Evolutionary conservation across 2,329 filamentous ascomycete species (phyloP), one percentile per base, ranked within the genome.

Genomic region (Colletotrichum musae): DNA sequence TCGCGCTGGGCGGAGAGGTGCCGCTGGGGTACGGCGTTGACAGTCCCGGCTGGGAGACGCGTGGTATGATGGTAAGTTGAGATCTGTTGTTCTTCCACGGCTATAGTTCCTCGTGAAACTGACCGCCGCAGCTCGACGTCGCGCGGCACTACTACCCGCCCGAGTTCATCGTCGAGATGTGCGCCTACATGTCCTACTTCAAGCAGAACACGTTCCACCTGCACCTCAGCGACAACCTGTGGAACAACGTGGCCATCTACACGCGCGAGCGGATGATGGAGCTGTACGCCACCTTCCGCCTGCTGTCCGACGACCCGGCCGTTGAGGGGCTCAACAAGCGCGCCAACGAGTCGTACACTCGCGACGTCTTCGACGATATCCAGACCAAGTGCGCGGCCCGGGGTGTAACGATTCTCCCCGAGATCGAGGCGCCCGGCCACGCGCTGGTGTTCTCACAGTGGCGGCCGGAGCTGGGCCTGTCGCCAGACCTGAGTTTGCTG

Each of bases 351-450:
- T 88, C 87, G 0, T 87, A 89, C 53, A 84, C 83, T 0, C 79
- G 80, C 6, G 75, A 77, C 0, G 82, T 87, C 6, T 89, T 88
- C 69, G 85, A 87, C 21, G 77, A 82, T 1, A 82, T 91, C 6
- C 87, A 90, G 72, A 72, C 75, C 0, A 78, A 81, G 48, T 90
- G 88, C 70, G 87, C 84, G 0, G 77, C 81, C 1, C 81, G 87
- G 5, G 88, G 88, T 4, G 84, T 91, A 1, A 89, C 88, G 0
- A 78, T 91, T 1, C 80, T 90, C 4, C 88, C 88, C 0, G 88
- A 90, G 74, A 88, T 90, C 26, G 88, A 91, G 74, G 82, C 87
- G 0, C 88, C 88, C 0, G 88, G 88, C 0, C 88, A 91, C 69
- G 83, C 85, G 1, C 77, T 90, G 1, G 83, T 84, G 5, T 83